phyloP scores from a whole-genome alignment of 257 asterid genomes.

The Solanum piurae region DNA sequence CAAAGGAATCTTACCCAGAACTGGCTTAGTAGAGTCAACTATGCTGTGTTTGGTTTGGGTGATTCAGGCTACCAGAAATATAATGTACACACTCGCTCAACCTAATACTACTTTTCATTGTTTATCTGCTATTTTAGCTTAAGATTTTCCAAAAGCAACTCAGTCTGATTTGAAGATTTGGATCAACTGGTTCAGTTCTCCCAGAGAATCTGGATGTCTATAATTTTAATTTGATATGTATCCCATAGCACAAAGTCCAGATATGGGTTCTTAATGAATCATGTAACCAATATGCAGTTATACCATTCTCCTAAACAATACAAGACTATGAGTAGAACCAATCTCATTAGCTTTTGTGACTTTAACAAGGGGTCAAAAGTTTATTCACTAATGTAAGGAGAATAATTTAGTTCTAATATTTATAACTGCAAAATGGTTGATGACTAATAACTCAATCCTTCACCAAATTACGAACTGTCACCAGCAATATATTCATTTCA shows the following conservation, averaged over 20 bases:
- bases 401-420: neutral
- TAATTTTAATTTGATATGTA: neutral
- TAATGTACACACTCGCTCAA: conserved; percentile 35
- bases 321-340: neutral
- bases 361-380: neutral
- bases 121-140: neutral
- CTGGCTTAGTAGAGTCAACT: conserved; percentile 50
- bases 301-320: neutral
- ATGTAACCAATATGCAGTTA: neutral
- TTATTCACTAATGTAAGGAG: neutral
- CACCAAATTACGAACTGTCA: neutral
- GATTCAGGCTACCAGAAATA: conserved; percentile 97
- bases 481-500: neutral
- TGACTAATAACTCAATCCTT: neutral
- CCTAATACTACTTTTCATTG: neutral
- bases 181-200: neutral
- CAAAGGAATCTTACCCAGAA: conserved; percentile 55
- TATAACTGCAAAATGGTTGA: neutral
- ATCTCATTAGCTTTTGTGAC: neutral
- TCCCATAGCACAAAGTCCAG: neutral
- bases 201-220: neutral
- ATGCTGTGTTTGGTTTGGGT: conserved; percentile 95
- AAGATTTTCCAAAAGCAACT: neutral
- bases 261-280: neutral
- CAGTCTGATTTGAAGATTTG: neutral